Conservation (phyloP, 1,284 basidiomycete species). For the Sparassis latifolia region DNA sequence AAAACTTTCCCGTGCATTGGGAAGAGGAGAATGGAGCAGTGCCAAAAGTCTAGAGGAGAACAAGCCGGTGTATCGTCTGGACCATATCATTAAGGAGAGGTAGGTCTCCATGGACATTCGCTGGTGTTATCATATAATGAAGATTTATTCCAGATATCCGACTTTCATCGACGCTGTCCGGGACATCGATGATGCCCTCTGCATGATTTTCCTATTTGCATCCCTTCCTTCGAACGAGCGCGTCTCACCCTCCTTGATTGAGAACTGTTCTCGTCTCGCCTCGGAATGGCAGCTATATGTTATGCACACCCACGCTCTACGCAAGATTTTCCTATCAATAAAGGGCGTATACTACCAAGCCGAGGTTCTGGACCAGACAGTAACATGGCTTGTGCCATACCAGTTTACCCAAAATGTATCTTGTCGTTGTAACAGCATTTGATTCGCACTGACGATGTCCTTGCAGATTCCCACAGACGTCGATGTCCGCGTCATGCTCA, state of each 20-base stretch:
- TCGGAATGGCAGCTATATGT: constrained; percentile 95
- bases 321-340: constrained; percentile 95
- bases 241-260: constrained; percentile 79
- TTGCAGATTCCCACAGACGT: constrained; percentile 87
- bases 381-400: constrained; percentile 98
- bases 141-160: constrained; percentile 66
- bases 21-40: constrained; percentile 90
- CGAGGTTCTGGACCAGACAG: constrained; percentile 86
- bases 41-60: constrained; percentile 94
- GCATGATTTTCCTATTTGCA: constrained; percentile 91
- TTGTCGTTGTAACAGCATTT: constrained; percentile 3
- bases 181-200: constrained; percentile 96
- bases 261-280: constrained; percentile 86
- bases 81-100: constrained; percentile 99
- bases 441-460: constrained; percentile 2
- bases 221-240: constrained; percentile 80
- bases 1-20: constrained; percentile 91
- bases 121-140: background rate
- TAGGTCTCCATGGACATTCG: constrained; percentile 27
- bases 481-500: constrained; percentile 97
- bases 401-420: constrained; percentile 93
- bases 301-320: constrained; percentile 82
- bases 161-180: constrained; percentile 94
- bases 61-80: constrained; percentile 83
- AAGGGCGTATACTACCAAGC: constrained; percentile 99